Evolutionary conservation across 768 basidiomycete genomes (phyloP).

Genomic region (Nidula microcarpa): DNA sequence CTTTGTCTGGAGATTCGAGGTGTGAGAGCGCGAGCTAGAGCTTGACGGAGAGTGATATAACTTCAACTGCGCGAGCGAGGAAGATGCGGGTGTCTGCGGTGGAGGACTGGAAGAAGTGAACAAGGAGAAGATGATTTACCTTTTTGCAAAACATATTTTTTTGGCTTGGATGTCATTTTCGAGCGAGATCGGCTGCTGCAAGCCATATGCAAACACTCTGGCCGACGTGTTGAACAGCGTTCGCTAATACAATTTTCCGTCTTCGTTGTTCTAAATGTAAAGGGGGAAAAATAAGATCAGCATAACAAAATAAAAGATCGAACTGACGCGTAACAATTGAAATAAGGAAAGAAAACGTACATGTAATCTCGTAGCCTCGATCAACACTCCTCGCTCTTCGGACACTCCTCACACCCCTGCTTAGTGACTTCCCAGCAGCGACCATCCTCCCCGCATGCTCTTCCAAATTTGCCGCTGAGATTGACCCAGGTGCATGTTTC

Average conservation of each 20-base stretch:
- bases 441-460: conserved; percentile 98
- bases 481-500: conserved; percentile 75
- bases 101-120: conserved; percentile 64
- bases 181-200: conserved; percentile 84
- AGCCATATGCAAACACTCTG: conserved; percentile 98
- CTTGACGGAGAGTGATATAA: conserved; percentile 93
- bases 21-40: conserved; percentile 97
- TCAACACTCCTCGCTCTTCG: conserved; percentile 97
- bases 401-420: conserved; percentile 91
- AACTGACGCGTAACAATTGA: background rate
- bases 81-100: conserved; percentile 88
- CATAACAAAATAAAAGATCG: background rate
- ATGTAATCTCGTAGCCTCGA: conserved; percentile 94
- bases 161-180: conserved; percentile 78
- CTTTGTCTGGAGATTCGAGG: conserved; percentile 87
- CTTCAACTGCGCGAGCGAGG: conserved; percentile 94
- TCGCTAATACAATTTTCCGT: conserved; percentile 94
- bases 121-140: conserved; percentile 40
- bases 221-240: conserved; percentile 90
- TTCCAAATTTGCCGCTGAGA: conserved; percentile 93
- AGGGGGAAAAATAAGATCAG: no score
- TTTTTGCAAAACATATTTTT: conserved; percentile 92
- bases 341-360: conserved; percentile 37
- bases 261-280: conserved; percentile 68
- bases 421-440: conserved; percentile 90